Base-by-base conservation (phyloP, 441 rosid species). In the Populus tomentosa region DNA sequence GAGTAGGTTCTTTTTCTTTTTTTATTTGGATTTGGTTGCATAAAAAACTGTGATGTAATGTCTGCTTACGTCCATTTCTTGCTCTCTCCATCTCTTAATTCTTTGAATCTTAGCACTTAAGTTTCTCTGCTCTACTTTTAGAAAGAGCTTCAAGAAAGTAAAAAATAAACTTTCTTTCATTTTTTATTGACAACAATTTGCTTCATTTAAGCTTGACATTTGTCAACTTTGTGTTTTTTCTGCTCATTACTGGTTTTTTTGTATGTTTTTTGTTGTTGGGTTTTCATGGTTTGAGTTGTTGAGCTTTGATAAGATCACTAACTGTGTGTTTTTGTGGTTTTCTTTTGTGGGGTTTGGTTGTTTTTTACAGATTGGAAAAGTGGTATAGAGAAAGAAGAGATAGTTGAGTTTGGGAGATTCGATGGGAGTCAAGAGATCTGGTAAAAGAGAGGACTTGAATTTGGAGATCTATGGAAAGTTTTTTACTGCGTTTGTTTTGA, bases 371-470 rank as follows among this genome's bases (percentile, higher is more conserved):
- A 80, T 90, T 85, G 83, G 83, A 75, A 30, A 82, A 75, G 67
- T 85, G 86, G 77, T 79, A 79, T 73, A 50, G 71, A 66, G 70
- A 69, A 78, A 26, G 76, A 70, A 26, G 76, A 70, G 72, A 66
- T 20, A 72, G 59, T 80, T 67, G 73, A 71, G 72, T 80, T 78
- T 62, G 77, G 79, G 81, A 70, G 61, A 53, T 53, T 73, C 88
- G 80, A 88, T 91, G 91, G 85, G 86, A 76, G 69, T 78, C 78
- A 81, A 82, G 86, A 86, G 97, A 95, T 92, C 94, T 85, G 79
- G 73, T 77, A 28, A 14, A 10, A 70, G 78, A 72, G 81, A 68
- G 81, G 70, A 69, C 74, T 46, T 50, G 79, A 80, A 81, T 81
- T 80, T 71, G 85, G 82, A 87, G 90, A 88, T 91, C 84, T 75